Percentiles rank a stretch among this genome's conserved stretches.
phyloP scores from a whole-genome alignment of 768 basidiomycete species.

The Collybia sordida region DNA sequence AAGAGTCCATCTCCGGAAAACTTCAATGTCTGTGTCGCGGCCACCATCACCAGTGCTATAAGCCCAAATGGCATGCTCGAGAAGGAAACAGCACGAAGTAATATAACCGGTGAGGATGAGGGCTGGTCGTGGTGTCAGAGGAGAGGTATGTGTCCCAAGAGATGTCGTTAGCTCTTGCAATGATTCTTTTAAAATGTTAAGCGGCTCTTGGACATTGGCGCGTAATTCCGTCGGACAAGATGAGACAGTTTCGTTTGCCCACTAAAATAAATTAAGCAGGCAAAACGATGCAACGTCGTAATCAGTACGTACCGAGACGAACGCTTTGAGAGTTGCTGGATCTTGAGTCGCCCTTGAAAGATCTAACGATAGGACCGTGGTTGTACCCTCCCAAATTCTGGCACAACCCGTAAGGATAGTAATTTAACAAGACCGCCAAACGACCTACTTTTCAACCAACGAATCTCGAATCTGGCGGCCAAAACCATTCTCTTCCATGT shows the following conservation, averaged over 20 bases:
- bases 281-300: background rate
- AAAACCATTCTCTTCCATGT: constrained; percentile 81
- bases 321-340: constrained; percentile 41
- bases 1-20: constrained; percentile 48
- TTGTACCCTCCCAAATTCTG: constrained; percentile 80
- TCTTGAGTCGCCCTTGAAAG: constrained; percentile 55
- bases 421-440: background rate
- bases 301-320: constrained; percentile 42
- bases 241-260: constrained; percentile 45
- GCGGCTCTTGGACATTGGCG: constrained; percentile 21
- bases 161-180: constrained; percentile 38
- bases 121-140: constrained; percentile 54
- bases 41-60: constrained; percentile 24
- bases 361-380: constrained; percentile 67
- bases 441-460: constrained; percentile 62
- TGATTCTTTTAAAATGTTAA: constrained; percentile 35
- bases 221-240: constrained; percentile 38
- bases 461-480: constrained; percentile 68
- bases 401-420: background rate
- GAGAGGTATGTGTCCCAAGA: constrained; percentile 40
- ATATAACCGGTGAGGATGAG: constrained; percentile 58
- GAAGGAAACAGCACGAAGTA: constrained; percentile 52
- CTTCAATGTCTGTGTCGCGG: constrained; percentile 45
- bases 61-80: constrained; percentile 74
- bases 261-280: constrained; percentile 33